Percentiles rank a stretch among this genome's conserved stretches.
Evolutionary conservation across 768 basidiomycete genomes (phyloP).

Genomic region (Leccinum uliginosum): DNA sequence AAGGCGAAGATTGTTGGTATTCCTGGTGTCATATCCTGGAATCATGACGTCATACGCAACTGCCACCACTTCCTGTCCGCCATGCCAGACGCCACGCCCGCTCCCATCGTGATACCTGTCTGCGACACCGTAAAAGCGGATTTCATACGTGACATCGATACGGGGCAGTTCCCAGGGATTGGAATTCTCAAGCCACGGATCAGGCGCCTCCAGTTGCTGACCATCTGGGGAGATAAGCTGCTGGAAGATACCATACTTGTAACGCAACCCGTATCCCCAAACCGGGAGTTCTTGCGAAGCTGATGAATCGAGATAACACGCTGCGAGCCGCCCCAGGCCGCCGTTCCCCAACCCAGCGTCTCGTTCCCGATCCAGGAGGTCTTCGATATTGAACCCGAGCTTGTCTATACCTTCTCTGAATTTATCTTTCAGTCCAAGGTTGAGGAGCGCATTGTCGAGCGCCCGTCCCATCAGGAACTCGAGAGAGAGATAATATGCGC

Average conservation of each 20-base stretch:
- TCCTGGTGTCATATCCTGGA: slow-evolving; percentile 74
- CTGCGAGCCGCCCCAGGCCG: slow-evolving; percentile 92
- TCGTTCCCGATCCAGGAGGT: slow-evolving; percentile 81
- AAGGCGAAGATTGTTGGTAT: slow-evolving; percentile 83
- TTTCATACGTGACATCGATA: slow-evolving; percentile 77
- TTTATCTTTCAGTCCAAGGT: slow-evolving; percentile 77
- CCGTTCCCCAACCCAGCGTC: slow-evolving; percentile 96
- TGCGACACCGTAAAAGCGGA: slow-evolving; percentile 86
- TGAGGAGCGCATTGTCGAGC: slow-evolving; percentile 79
- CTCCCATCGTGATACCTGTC: slow-evolving; percentile 60
- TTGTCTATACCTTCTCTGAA: slow-evolving; percentile 63
- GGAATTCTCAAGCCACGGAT: slow-evolving; percentile 86
- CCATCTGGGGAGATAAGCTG: slow-evolving; percentile 83
- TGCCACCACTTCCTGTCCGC: slow-evolving; percentile 91
- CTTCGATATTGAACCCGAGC: slow-evolving; percentile 90
- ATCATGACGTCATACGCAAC: slow-evolving; percentile 95
- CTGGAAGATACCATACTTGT: slow-evolving; percentile 96
- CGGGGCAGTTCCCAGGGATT: slow-evolving; percentile 89
- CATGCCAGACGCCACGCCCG: slow-evolving; percentile 69
- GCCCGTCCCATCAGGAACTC: slow-evolving; percentile 89
- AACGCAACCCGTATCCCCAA: slow-evolving; percentile 93
- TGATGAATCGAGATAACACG: slow-evolving; percentile 94
- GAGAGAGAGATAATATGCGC: slow-evolving; percentile 93
- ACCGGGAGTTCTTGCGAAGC: slow-evolving; percentile 87
- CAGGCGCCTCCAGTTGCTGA: slow-evolving; percentile 83